These are phyloP conservation scores for Verticillium tricorpus DNA, from an alignment of 2,329 filamentous ascomycete species.

Conservation along the genomic window DNA sequence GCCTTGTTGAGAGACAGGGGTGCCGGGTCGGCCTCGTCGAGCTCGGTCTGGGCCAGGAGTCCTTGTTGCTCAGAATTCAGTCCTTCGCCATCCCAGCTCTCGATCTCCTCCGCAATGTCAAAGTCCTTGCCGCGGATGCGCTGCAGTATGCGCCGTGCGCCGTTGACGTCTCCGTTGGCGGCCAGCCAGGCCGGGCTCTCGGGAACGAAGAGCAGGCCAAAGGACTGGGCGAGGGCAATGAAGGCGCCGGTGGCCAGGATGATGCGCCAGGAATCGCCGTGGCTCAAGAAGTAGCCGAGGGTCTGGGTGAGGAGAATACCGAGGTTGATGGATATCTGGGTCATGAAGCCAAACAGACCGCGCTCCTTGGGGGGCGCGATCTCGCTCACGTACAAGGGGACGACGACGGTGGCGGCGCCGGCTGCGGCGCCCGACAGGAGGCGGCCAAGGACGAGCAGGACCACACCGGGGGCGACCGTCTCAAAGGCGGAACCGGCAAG, in stretches of 20 bases:
- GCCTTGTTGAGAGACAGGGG: not conserved
- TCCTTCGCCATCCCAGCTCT: conserved; percentile 49
- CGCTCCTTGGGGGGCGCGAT: conserved; percentile 70
- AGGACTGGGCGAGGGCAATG: conserved; percentile 61
- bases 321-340: conserved; percentile 89
- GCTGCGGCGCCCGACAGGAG: conserved; percentile 79
- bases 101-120: conserved; percentile 71
- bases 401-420: conserved; percentile 85
- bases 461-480: conserved; percentile 63
- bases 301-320: conserved; percentile 82
- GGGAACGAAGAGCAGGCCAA: conserved; percentile 70
- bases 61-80: conserved; percentile 60
- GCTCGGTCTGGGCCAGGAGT: conserved; percentile 47
- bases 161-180: conserved; percentile 54
- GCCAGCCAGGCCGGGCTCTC: conserved; percentile 90
- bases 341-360: conserved; percentile 79
- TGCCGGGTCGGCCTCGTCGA: conserved; percentile 7
- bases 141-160: conserved; percentile 65
- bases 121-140: conserved; percentile 66
- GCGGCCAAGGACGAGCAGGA: conserved; percentile 67
- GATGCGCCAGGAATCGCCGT: conserved; percentile 74
- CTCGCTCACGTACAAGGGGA: conserved; percentile 92
- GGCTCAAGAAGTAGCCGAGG: conserved; percentile 82
- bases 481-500: conserved; percentile 71
- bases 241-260: conserved; percentile 71